These are phyloP conservation scores for Mesembryanthemum crystallinum DNA, from an alignment of 148 eudicot genomes.

Conservation along the genomic window DNA sequence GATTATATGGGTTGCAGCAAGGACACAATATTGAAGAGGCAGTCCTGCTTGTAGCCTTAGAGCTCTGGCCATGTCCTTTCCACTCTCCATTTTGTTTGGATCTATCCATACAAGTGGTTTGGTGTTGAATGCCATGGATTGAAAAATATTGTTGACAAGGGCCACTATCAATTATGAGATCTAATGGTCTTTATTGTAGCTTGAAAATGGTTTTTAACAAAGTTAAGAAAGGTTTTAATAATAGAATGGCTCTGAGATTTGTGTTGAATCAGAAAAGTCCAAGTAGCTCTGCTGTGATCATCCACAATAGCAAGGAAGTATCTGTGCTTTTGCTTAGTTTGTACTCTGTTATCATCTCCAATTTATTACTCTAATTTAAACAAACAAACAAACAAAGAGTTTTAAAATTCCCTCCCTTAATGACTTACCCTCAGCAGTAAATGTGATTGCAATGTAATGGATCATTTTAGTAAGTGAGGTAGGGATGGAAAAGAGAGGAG, in stretches of 20 bases:
- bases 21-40: not conserved
- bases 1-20: not conserved
- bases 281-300: not conserved
- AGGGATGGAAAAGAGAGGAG: too few species aligned
- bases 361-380: too few species aligned
- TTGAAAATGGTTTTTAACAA: not conserved
- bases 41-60: not conserved
- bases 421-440: too few species aligned
- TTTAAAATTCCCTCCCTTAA: too few species aligned
- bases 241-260: too few species aligned
- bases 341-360: too few species aligned
- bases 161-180: not conserved
- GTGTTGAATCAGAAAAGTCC: not conserved
- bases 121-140: not conserved
- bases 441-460: too few species aligned
- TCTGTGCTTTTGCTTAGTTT: not conserved
- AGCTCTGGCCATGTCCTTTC: not conserved
- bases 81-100: conserved; percentile 4
- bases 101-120: not conserved
- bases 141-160: not conserved
- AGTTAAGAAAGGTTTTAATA: too few species aligned
- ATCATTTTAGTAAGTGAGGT: too few species aligned
- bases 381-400: too few species aligned
- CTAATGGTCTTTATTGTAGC: not conserved
- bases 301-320: not conserved